A percentile compares a stretch with the other conserved stretches of the same genome.
These are phyloP conservation scores for Eutrema japonicum DNA, from an alignment of 345 rosid species.

Conservation along the genomic window DNA sequence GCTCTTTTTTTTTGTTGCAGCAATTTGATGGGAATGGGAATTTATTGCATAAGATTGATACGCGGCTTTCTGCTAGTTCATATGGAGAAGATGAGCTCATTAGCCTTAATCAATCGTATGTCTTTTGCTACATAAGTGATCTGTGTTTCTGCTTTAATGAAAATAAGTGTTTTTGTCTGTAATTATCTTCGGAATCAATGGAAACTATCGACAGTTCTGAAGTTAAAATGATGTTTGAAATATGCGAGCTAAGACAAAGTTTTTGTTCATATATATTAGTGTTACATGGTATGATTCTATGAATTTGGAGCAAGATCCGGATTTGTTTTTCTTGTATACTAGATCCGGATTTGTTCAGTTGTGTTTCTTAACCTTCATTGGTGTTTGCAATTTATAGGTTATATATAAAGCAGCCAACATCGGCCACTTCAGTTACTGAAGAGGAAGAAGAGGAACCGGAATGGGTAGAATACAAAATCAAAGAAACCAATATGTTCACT, in stretches of 20 bases:
- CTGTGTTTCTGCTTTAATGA: background rate
- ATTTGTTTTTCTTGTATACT: background rate
- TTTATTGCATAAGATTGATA: conserved; percentile 68
- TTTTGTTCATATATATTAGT: background rate
- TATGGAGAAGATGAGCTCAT: conserved; percentile 90
- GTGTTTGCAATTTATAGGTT: conserved; percentile 50
- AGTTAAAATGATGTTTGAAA: background rate
- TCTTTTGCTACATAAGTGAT: background rate
- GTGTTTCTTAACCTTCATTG: conserved; percentile 7
- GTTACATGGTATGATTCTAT: background rate
- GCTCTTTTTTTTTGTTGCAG: conserved; percentile 47
- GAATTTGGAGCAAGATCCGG: background rate
- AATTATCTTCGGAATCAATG: background rate
- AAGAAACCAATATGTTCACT: conserved; percentile 93
- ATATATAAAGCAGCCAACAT: conserved; percentile 76
- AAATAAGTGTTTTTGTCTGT: background rate
- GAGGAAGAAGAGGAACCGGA: conserved; percentile 64
- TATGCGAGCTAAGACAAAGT: background rate
- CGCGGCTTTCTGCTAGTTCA: conserved; percentile 70
- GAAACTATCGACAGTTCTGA: background rate
- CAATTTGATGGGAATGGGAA: conserved; percentile 84
- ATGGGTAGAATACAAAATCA: conserved; percentile 93
- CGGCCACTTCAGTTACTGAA: conserved; percentile 59
- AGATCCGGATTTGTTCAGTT: background rate
- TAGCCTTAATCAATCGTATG: conserved; percentile 95